Evolutionary conservation across 2,329 filamentous ascomycete species (phyloP).

Genomic region (Aspergillus sp.): DNA sequence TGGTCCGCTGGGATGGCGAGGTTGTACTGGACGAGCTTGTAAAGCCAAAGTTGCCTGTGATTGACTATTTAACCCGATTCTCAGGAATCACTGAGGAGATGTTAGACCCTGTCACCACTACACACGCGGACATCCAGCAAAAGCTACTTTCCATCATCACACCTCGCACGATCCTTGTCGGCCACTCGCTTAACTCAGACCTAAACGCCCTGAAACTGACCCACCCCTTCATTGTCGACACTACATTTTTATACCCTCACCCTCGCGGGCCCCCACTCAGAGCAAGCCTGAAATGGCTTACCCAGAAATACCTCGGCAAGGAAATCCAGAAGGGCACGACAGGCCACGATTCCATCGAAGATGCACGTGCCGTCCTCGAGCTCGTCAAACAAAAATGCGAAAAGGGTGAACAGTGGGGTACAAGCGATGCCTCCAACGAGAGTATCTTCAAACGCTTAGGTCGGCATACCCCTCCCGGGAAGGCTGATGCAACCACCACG

Average conservation of each 20-base stretch:
- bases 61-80: conserved; percentile 85
- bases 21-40: conserved; percentile 87
- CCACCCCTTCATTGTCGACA: conserved; percentile 93
- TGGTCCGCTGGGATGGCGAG: conserved; percentile 81
- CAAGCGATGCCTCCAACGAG: conserved; percentile 74
- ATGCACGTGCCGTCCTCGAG: conserved; percentile 86
- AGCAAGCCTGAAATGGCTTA: conserved; percentile 84
- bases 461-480: conserved; percentile 50
- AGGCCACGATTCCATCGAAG: conserved; percentile 91
- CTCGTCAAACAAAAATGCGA: conserved; percentile 95
- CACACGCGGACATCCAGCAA: conserved; percentile 76
- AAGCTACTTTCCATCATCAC: conserved; percentile 69
- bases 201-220: conserved; percentile 80
- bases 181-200: conserved; percentile 51
- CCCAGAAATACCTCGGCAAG: conserved; percentile 78
- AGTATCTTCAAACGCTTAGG: conserved; percentile 84
- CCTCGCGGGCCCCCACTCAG: conserved; percentile 86
- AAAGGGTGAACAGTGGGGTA: conserved; percentile 83
- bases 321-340: conserved; percentile 80
- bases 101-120: conserved; percentile 80
- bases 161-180: conserved; percentile 46
- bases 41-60: conserved; percentile 83
- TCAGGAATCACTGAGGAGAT: conserved; percentile 90
- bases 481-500: conserved; percentile 25
- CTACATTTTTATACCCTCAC: conserved; percentile 85